Conservation (phyloP, 768 basidiomycete species). For the Lentinula raphanica region DNA sequence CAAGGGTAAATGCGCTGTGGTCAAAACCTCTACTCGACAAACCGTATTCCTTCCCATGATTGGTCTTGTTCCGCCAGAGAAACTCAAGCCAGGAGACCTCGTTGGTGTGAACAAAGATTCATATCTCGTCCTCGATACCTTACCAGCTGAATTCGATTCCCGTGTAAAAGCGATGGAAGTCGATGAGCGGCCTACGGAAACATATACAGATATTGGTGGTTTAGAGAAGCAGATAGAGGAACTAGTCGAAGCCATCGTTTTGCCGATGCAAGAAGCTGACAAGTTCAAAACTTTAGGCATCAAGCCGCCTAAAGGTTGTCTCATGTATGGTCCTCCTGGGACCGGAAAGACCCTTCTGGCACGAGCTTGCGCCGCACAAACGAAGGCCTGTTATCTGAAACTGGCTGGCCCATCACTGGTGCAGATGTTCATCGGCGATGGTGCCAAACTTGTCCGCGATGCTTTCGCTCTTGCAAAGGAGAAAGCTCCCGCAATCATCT, state of each 20-base stretch:
- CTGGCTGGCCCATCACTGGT: slow-evolving; percentile 96
- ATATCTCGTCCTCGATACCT: slow-evolving; percentile 90
- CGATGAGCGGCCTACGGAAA: slow-evolving; percentile 95
- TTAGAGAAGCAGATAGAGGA: slow-evolving; percentile 99
- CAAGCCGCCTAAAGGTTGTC: slow-evolving; percentile 92
- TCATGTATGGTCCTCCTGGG: slow-evolving; percentile 99
- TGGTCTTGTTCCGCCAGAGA: slow-evolving; percentile 90
- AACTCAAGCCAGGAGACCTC: slow-evolving; percentile 87
- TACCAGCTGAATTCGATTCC: slow-evolving; percentile 96
- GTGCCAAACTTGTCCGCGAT: slow-evolving; percentile 96
- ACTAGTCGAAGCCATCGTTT: slow-evolving; percentile 93
- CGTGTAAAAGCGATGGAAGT: slow-evolving; percentile 99
- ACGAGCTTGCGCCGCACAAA: slow-evolving; percentile 96
- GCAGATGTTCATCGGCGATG: slow-evolving; percentile 99
- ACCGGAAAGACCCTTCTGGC: slow-evolving; percentile 98
- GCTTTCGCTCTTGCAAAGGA: slow-evolving; percentile 98
- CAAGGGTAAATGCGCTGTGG: slow-evolving; percentile 96
- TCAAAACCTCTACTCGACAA: slow-evolving; percentile 98
- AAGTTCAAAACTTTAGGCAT: slow-evolving; percentile 99
- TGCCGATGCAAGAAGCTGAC: slow-evolving; percentile 98
- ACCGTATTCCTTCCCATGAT: slow-evolving; percentile 98
- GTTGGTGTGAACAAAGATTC: slow-evolving; percentile 99
- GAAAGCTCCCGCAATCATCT: slow-evolving; percentile 98
- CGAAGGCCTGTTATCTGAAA: slow-evolving; percentile 96
- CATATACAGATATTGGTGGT: slow-evolving; percentile 96